Evolutionary conservation across 805 yeast species (phyloP).

Genomic region (Saturnispora dispora): DNA sequence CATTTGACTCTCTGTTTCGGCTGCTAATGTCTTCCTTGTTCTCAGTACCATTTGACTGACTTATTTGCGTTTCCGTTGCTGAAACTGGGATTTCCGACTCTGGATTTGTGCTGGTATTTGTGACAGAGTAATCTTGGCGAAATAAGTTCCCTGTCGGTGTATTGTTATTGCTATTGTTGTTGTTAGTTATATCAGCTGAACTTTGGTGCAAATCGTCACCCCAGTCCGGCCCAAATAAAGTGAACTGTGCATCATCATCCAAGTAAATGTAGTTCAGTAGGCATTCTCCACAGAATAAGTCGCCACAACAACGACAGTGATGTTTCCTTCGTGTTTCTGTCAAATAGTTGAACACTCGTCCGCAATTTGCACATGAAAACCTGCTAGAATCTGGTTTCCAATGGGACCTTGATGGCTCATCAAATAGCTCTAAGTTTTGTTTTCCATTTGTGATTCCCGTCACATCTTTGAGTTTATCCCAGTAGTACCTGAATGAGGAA

Average conservation of each 20-base stretch:
- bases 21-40: not conserved
- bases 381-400: conserved; percentile 70
- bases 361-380: conserved; percentile 59
- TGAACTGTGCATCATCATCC: conserved; percentile 29
- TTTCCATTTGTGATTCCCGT: not conserved
- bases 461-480: conserved; percentile 1
- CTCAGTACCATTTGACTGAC: not conserved
- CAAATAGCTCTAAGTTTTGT: conserved; percentile 3
- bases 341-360: conserved; percentile 59
- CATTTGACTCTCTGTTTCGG: conserved; percentile 8
- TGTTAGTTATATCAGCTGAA: not conserved
- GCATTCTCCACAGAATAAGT: conserved; percentile 33
- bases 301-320: conserved; percentile 34
- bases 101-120: not conserved
- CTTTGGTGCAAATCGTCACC: conserved; percentile 10
- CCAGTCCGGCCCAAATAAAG: conserved; percentile 24
- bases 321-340: conserved; percentile 49
- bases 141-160: not conserved
- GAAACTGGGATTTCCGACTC: not conserved
- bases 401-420: conserved; percentile 48
- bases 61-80: not conserved
- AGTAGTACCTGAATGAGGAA: conserved; percentile 1
- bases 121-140: not conserved
- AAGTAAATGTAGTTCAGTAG: conserved; percentile 28
- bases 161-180: not conserved